Evolutionary conservation across 768 basidiomycete genomes (phyloP).

Genomic region (Podaxis sp.): DNA sequence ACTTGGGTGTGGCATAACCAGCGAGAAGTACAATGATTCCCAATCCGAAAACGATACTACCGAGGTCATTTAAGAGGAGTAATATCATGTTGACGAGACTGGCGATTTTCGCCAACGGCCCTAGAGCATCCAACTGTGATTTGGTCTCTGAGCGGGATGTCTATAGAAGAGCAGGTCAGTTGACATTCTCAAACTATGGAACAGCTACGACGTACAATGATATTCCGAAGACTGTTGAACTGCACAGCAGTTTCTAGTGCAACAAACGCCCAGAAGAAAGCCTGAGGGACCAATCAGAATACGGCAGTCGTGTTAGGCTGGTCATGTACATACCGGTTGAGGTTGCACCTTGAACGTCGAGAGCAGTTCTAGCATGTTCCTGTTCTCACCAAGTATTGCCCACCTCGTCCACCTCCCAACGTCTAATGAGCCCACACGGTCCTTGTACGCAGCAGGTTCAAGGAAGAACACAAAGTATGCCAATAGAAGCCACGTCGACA

Average conservation of each 20-base stretch:
- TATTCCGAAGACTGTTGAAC: slow-evolving; percentile 68
- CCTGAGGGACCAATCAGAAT: slow-evolving; percentile 40
- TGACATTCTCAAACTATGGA: neutral
- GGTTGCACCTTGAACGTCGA: slow-evolving; percentile 46
- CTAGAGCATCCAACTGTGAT: slow-evolving; percentile 64
- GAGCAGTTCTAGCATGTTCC: slow-evolving; percentile 29
- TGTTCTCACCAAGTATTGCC: slow-evolving; percentile 51
- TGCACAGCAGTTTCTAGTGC: slow-evolving; percentile 72
- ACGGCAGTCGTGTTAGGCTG: neutral
- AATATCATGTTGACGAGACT: slow-evolving; percentile 66
- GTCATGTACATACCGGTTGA: slow-evolving; percentile 44
- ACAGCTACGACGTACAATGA: slow-evolving; percentile 49
- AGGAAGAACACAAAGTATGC: slow-evolving; percentile 66
- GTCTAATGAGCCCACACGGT: slow-evolving; percentile 34
- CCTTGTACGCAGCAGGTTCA: slow-evolving; percentile 55
- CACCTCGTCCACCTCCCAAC: slow-evolving; percentile 55
- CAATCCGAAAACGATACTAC: slow-evolving; percentile 68
- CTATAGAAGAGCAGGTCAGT: slow-evolving; percentile 48
- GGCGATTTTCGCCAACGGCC: slow-evolving; percentile 62
- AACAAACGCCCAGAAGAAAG: slow-evolving; percentile 82
- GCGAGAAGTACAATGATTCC: slow-evolving; percentile 63
- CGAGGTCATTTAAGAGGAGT: slow-evolving; percentile 69
- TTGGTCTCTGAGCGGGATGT: slow-evolving; percentile 60
- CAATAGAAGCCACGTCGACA: slow-evolving; percentile 63
- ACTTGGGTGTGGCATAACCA: slow-evolving; percentile 37